A percentile compares a stretch with the other conserved stretches of the same genome.
Conservation (phyloP, 108 stramenopile species). For the Phaeodactylum tricornutum region DNA sequence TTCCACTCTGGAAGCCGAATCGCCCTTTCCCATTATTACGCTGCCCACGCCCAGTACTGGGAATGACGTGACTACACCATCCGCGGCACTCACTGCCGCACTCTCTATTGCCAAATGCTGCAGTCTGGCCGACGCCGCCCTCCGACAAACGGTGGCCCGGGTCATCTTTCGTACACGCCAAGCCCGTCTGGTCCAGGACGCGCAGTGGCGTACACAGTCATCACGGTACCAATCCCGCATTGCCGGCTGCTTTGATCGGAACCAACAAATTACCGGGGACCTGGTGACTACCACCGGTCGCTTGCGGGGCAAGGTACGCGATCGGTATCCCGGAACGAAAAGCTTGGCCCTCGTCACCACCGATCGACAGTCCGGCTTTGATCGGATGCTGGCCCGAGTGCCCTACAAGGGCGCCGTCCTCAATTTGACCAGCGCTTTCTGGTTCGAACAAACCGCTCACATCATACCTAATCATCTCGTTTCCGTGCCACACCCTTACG, state of each 20-base stretch:
- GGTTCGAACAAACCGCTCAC: constrained; percentile 87
- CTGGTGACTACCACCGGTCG: constrained; percentile 7
- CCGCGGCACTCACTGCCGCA: constrained; percentile 4
- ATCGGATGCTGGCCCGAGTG: constrained; percentile 87
- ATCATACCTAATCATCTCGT: constrained; percentile 93
- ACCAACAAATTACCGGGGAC: constrained; percentile 38
- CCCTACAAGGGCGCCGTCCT: constrained; percentile 97
- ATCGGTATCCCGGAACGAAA: constrained; percentile 50
- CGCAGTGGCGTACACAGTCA: constrained; percentile 31
- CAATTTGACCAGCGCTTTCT: constrained; percentile 88
- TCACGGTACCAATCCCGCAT: constrained; percentile 26
- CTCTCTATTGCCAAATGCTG: constrained; percentile 38
- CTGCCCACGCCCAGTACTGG: neutral
- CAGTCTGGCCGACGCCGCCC: constrained; percentile 10
- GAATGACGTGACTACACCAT: neutral
- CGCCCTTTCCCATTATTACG: constrained; percentile 10
- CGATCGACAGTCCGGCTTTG: constrained; percentile 98
- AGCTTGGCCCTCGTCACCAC: constrained; percentile 90
- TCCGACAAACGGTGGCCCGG: constrained; percentile 14
- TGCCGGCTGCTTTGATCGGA: constrained; percentile 24
- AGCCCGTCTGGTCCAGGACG: constrained; percentile 26
- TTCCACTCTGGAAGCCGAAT: constrained; percentile 19
- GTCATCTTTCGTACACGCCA: constrained; percentile 14
- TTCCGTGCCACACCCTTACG: constrained; percentile 88
- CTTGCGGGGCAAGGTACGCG: constrained; percentile 68